Evolutionary conservation across 140 eudicot genomes (phyloP), one percentile per base, ranked within the genome.

Genomic region (Anethum foeniculum): DNA sequence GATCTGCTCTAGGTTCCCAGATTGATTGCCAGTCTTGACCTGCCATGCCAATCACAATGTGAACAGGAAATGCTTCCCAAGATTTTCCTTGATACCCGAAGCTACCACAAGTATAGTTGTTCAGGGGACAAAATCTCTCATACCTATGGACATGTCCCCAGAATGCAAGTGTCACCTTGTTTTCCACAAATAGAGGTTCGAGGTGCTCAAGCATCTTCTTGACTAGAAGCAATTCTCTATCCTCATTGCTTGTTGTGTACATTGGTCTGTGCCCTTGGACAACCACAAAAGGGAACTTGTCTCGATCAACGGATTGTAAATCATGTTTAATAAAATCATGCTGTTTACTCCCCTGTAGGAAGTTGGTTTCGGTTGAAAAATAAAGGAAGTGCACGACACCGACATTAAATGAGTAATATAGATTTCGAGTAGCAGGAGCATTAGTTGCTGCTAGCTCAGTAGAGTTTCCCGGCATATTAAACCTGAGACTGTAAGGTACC

Each of bases 261-360:
- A 95, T 95, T 60, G 99, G 99, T 85, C 99, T 85, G 86, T 95
- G 99, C 85, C 99, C 99, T 56, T 95, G 99, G 58, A 95, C 92
- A 25, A 95, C 97, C 44, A 95, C 97, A 82, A 85, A 95, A 18
- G 99, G 99, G 5, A 95, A 93, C 85, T 88, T 95, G 67, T 81
- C 85, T 38, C 99, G 85, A 74, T 95, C 88, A 43, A 95, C 96
- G 0, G 92, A 88, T 83, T 93, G 98, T 87, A 95, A 83, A 86
- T 95, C 98, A 38, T 82, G 89, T 83, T 93, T 93, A 79, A 95
- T 75, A 48, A 95, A 95, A 46, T 93, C 84, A 48, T 93, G 87
- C 41, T 95, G 99, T 52, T 80, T 83, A 71, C 99, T 91, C 71
- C 99, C 99, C 34, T 84, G 64, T 18, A 95, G 87, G 64, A 95